Evolutionary conservation across 768 basidiomycete species (phyloP).

Genomic region (Rubroboletus pulcherrimus): DNA sequence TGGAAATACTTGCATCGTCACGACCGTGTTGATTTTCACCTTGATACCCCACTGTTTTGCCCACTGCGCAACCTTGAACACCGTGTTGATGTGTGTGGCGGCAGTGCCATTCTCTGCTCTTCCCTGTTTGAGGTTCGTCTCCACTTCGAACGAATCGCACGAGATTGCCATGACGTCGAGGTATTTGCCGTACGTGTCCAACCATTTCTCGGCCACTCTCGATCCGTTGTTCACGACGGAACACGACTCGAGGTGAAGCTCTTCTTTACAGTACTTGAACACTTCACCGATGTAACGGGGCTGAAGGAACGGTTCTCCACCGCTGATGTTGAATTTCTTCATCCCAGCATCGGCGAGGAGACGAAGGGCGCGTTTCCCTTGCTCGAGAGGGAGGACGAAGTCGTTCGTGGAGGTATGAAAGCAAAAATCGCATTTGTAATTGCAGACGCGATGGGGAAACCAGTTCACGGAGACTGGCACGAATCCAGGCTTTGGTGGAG

Average conservation of each 20-base stretch:
- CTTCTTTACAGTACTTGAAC: slow-evolving; percentile 32
- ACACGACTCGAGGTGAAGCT: slow-evolving; percentile 30
- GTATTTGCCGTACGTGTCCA: slow-evolving; percentile 33
- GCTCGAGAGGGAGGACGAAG: slow-evolving; percentile 27
- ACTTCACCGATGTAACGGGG: slow-evolving; percentile 31
- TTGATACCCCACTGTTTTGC: slow-evolving; percentile 28
- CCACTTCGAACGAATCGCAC: slow-evolving; percentile 33
- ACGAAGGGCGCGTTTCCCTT: slow-evolving; percentile 29
- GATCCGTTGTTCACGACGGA: slow-evolving; percentile 31
- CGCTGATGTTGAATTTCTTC: slow-evolving; percentile 34
- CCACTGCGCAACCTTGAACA: slow-evolving; percentile 32
- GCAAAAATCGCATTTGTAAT: slow-evolving; percentile 35
- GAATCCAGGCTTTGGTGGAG: slow-evolving; percentile 3
- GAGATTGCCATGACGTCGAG: slow-evolving; percentile 37
- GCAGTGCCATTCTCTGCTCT: slow-evolving; percentile 26
- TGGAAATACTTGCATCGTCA: slow-evolving; percentile 21
- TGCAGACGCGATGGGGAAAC: slow-evolving; percentile 17
- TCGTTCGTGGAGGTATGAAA: slow-evolving; percentile 32
- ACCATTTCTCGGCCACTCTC: slow-evolving; percentile 35
- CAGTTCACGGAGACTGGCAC: slow-evolving; percentile 16
- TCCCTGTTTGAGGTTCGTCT: slow-evolving; percentile 30
- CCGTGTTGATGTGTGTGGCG: slow-evolving; percentile 24
- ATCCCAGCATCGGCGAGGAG: slow-evolving; percentile 30
- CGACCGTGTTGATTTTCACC: slow-evolving; percentile 33
- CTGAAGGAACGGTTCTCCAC: slow-evolving; percentile 33